Evolutionary conservation across 495 filamentous ascomycete genomes (phyloP).

Genomic region (Talaromyces wortmannii): DNA sequence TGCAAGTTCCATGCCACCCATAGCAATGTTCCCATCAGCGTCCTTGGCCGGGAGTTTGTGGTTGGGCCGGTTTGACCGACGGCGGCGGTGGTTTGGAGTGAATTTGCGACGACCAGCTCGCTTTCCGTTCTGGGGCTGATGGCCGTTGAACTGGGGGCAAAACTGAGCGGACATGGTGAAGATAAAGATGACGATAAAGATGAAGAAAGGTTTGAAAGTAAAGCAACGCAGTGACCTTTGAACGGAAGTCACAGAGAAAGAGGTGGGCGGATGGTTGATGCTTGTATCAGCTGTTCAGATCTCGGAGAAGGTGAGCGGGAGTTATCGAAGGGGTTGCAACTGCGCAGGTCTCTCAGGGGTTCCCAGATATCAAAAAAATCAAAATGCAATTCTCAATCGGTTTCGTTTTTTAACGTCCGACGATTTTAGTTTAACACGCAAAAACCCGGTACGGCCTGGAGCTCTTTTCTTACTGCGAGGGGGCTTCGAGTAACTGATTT

Average conservation of each 20-base stretch:
- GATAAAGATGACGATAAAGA: too few relatives aligned
- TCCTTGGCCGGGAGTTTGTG: background rate
- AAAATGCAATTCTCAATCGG: background rate
- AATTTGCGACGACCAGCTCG: background rate
- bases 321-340: background rate
- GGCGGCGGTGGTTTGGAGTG: background rate
- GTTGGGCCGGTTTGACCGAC: background rate
- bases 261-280: background rate
- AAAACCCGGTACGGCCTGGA: conserved; percentile 4
- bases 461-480: conserved; percentile 1
- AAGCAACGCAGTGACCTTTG: background rate
- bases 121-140: background rate
- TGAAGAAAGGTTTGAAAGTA: too few relatives aligned
- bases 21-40: conserved; percentile 1
- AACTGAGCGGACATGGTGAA: background rate
- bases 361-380: conserved; percentile 6
- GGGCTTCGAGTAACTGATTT: background rate
- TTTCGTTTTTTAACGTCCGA: conserved; percentile 2
- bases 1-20: conserved; percentile 3
- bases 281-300: background rate
- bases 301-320: background rate
- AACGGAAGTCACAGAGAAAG: background rate
- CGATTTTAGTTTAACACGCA: conserved; percentile 5
- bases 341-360: background rate
- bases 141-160: too few relatives aligned